phyloP scores from a whole-genome alignment of 179 eudicot genomes.

The Amaranthus tricolor region DNA sequence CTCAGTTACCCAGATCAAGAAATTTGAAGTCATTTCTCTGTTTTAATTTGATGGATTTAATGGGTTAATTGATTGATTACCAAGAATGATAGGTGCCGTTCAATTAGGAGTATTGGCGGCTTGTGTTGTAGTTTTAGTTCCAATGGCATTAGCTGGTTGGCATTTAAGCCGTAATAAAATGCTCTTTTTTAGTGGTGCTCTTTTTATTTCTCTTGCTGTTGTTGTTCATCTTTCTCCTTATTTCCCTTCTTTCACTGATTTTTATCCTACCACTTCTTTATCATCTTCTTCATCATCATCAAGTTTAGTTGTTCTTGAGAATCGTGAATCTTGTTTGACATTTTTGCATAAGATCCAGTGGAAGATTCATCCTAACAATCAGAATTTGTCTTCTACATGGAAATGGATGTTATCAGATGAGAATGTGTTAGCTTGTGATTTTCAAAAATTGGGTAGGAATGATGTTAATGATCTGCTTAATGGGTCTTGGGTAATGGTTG shows the following conservation, averaged over 20 bases:
- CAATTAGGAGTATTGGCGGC: conserved; percentile 88
- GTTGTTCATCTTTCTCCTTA: conserved; percentile 89
- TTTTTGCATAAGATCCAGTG: conserved; percentile 50
- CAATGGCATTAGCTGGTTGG: conserved; percentile 94
- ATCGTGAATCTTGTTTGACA: conserved; percentile 51
- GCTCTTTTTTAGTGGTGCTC: conserved; percentile 87
- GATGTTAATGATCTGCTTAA: conserved; percentile 78
- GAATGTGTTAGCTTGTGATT: conserved; percentile 52
- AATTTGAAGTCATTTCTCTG: neutral
- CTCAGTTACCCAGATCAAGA: neutral
- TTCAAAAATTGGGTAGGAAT: conserved; percentile 50
- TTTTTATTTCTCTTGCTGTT: conserved; percentile 82
- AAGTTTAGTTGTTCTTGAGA: conserved; percentile 29
- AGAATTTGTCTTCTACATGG: conserved; percentile 42
- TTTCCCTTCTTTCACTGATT: conserved; percentile 51
- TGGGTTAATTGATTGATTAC: neutral
- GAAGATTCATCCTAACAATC: conserved; percentile 12
- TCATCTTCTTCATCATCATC: conserved; percentile 27
- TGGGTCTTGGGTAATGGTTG: conserved; percentile 91
- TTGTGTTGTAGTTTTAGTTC: conserved; percentile 69
- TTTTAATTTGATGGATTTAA: neutral
- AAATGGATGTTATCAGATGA: conserved; percentile 48
- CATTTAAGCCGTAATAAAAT: conserved; percentile 91
- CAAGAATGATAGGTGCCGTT: conserved; percentile 78
- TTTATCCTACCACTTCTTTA: conserved; percentile 27